Conservation (phyloP, 2,329 filamentous ascomycete species). For the Pyrenophora tritici-repentis region DNA sequence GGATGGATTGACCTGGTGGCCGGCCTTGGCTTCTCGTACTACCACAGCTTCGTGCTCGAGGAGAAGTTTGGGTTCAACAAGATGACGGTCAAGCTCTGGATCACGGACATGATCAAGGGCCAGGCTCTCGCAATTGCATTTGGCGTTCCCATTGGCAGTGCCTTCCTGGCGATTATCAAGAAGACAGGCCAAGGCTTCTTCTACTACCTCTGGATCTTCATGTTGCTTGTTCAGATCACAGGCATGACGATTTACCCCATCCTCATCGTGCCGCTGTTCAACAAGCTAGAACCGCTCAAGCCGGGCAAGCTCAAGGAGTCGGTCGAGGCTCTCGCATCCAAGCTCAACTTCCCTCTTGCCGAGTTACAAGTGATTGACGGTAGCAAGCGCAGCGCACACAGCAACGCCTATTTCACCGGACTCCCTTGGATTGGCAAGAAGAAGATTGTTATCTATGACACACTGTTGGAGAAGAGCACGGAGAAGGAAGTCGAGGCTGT, state of each 20-base stretch:
- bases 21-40: constrained; percentile 80
- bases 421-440: constrained; percentile 89
- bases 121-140: constrained; percentile 80
- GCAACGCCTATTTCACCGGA: constrained; percentile 95
- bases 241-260: constrained; percentile 97
- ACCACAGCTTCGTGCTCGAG: constrained; percentile 94
- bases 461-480: constrained; percentile 92
- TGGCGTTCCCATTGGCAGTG: constrained; percentile 85
- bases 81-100: constrained; percentile 85
- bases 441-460: constrained; percentile 99
- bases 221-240: constrained; percentile 85
- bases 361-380: constrained; percentile 95
- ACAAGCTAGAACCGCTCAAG: constrained; percentile 92
- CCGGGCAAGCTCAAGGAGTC: constrained; percentile 84
- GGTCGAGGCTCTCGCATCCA: constrained; percentile 81
- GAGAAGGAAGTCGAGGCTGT: constrained; percentile 93
- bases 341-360: constrained; percentile 86
- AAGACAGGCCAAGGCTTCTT: constrained; percentile 94
- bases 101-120: constrained; percentile 89
- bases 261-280: constrained; percentile 92
- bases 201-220: constrained; percentile 96
- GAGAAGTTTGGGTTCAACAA: constrained; percentile 99
- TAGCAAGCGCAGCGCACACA: constrained; percentile 84
- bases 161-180: constrained; percentile 91
- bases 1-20: constrained; percentile 79